Evolutionary conservation across 2,329 filamentous ascomycete genomes (phyloP).

Genomic region (Trichoderma guizhouense): DNA sequence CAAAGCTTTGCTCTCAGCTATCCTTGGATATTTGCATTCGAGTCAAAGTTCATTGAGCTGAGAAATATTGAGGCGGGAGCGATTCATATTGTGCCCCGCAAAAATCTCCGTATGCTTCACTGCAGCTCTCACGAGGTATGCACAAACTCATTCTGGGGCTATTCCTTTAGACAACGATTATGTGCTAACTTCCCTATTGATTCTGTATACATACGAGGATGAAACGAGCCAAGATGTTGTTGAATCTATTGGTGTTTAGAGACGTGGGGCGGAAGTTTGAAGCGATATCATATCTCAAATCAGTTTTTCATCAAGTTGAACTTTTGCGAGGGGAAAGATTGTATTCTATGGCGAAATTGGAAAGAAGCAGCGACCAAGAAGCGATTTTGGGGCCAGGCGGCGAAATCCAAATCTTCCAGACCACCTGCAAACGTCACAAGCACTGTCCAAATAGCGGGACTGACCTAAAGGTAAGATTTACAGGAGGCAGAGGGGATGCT

Average conservation of each 20-base stretch:
- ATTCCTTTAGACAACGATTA: not conserved
- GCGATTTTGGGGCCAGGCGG: too few species aligned
- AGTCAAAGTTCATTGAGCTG: not conserved
- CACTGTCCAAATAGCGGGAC: too few species aligned
- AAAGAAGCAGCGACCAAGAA: too few species aligned
- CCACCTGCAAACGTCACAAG: too few species aligned
- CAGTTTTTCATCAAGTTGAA: not conserved
- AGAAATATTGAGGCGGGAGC: not conserved
- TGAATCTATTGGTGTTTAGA: not conserved
- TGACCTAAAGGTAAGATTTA: too few species aligned
- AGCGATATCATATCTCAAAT: not conserved
- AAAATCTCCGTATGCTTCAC: not conserved
- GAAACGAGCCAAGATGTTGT: not conserved
- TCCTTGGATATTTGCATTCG: not conserved
- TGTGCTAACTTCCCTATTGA: not conserved
- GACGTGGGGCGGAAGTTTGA: not conserved
- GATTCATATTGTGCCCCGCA: not conserved
- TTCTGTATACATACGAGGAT: not conserved
- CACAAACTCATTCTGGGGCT: not conserved
- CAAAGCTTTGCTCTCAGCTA: not conserved
- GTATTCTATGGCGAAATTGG: too few species aligned
- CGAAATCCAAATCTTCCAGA: too few species aligned
- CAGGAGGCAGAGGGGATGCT: too few species aligned
- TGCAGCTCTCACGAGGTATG: not conserved
- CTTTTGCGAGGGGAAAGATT: not conserved